Evolutionary conservation across 1,284 basidiomycete genomes (phyloP).

Genomic region (Exobasidium cylindrosporum): DNA sequence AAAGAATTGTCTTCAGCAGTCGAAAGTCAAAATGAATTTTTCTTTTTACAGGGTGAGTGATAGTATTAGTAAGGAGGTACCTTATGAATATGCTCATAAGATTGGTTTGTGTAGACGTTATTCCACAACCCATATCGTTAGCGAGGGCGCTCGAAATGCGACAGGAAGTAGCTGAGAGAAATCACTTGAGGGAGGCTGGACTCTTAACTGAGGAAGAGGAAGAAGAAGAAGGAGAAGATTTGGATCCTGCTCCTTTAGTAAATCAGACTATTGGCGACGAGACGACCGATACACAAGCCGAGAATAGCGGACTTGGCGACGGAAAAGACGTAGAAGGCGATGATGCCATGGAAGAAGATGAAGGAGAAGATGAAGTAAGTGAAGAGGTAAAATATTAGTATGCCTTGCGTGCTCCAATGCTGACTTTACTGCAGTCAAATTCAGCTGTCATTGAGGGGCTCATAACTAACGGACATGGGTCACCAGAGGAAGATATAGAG

Average conservation of each 20-base stretch:
- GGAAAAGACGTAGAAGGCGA: background rate
- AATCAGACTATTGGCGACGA: background rate
- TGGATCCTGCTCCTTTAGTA: background rate
- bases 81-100: too few species aligned
- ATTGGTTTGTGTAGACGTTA: too few species aligned
- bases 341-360: conserved; percentile 1
- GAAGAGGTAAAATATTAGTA: background rate
- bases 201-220: conserved; percentile 5
- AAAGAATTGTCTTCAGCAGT: conserved; percentile 11
- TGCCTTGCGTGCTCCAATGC: too few species aligned
- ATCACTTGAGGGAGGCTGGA: conserved; percentile 1
- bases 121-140: conserved; percentile 4
- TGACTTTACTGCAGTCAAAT: too few species aligned
- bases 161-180: background rate
- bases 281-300: too few species aligned
- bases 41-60: background rate
- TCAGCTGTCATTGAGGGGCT: too few species aligned
- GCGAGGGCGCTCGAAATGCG: background rate
- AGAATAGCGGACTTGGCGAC: background rate
- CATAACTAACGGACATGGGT: background rate
- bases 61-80: background rate
- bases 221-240: conserved; percentile 1
- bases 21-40: conserved; percentile 5
- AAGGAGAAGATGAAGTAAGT: background rate
- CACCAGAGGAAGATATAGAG: background rate